Base-by-base conservation (phyloP, 2,329 filamentous ascomycete genomes). In the Lanzia echinophila region DNA sequence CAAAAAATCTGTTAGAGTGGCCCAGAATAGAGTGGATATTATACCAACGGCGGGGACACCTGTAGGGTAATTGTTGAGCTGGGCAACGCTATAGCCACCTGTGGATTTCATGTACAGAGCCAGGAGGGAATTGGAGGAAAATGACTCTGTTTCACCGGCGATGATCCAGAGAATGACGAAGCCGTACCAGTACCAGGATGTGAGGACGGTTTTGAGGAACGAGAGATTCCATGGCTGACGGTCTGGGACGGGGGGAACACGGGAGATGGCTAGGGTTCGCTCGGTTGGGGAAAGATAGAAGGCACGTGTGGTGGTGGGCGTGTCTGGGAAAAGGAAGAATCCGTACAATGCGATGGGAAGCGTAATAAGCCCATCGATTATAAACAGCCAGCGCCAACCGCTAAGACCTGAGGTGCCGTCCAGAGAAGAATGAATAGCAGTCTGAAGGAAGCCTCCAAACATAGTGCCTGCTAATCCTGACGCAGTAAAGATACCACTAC, bases 121-220 rank as follows among this genome's bases (percentile, higher is more conserved):
- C 0, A 80, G 62, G 2, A 88, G 72, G 0, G 79, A 72, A 66
- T 89, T 88, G 19, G 78, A 76, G 50, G 78, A 81, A 67, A 88
- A 88, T 0, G 82, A 86, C 65, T 90, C 86, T 0, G 82, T 84
- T 64, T 88, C 83, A 31, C 84, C 83, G 0, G 84, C 84, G 39
- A 89, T 81, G 58, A 86, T 78, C 83, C 84, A 87, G 0, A 87
- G 76, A 4, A 80, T 63, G 2, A 82, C 76, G 60, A 87, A 87
- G 1, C 81, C 82, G 72, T 82, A 86, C 75, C 79, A 85, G 62
- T 83, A 78, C 77, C 79, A 83, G 0, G 79, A 82, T 0, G 71
- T 70, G 10, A 86, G 72, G 15, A 84, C 76, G 43, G 74, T 75
- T 57, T 75, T 80, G 22, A 76, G 60, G 59, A 86, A 84, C 1